Base-by-base conservation (phyloP, 169 alveolate genomes). In the Plasmodium malariae region DNA sequence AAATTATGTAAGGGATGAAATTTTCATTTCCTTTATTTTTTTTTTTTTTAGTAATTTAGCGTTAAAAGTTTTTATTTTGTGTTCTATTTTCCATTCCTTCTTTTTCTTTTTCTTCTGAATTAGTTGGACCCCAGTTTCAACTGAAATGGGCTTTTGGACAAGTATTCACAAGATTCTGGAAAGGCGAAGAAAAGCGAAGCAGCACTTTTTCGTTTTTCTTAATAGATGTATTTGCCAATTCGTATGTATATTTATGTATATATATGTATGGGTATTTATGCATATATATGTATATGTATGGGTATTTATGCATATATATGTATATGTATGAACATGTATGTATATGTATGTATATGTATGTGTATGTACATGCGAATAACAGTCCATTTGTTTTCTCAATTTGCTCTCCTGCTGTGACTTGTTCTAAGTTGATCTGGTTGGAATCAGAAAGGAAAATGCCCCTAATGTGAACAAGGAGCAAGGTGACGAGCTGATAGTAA, bases 131-230 rank as follows among this genome's bases (percentile, higher is more conserved):
- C 91, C 91, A 30, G 91, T 85, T 26, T 68, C 91, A 24, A 85
- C 85, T 28, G 91, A 85, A 4, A 85, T 85, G 91, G 91, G 91
- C 1, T 85, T 51, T 57, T 85, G 91, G 91, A 85, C 91, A 85
- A 85, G 91, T 85, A 62, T 4, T 19, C 1, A 30, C 32, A 48
- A 62, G 63, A 54, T n/a, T n/a, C n/a, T n/a, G n/a, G n/a, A 69
- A 55, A 60, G 9, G 14, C n/a, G 26, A 55, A 12, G 11, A 34
- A 30, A 54, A 24, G 24, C 7, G 24, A 21, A 63, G 17, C 3
- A 45, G 37, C 0, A 0, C 34, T 34, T n/a, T 9, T 37, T 19
- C 37, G 57, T 6, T 9, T n/a, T 67, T 48, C 2, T 67, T 67
- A 34, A 7, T 3, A 30, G 21, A 30, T 9, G 34, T 30, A 17